phyloP scores from a whole-genome alignment of 2,329 filamentous ascomycete species.

The Colletotrichum sp. region DNA sequence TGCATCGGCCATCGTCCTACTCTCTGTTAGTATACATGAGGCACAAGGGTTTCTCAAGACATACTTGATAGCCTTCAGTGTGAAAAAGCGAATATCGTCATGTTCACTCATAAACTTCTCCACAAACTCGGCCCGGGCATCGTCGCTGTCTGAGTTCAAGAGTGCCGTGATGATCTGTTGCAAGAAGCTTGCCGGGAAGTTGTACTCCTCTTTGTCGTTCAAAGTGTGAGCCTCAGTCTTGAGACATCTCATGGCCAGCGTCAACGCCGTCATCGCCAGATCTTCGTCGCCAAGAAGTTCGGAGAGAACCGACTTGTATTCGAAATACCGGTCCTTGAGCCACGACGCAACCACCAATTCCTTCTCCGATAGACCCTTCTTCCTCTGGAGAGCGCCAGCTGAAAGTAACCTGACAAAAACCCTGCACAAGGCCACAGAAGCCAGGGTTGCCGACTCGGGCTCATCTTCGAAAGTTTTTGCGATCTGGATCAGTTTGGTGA shows the following conservation, averaged over 20 bases:
- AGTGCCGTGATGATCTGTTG: constrained; percentile 67
- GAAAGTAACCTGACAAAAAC: constrained; percentile 84
- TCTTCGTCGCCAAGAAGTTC: constrained; percentile 66
- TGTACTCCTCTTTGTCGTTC: constrained; percentile 65
- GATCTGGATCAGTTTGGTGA: constrained; percentile 70
- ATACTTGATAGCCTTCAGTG: constrained; percentile 76
- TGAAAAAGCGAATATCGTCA: constrained; percentile 85
- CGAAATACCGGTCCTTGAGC: constrained; percentile 76
- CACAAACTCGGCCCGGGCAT: constrained; percentile 73
- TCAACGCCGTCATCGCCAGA: constrained; percentile 74
- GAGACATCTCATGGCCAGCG: constrained; percentile 81
- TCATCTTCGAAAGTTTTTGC: constrained; percentile 53
- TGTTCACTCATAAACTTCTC: constrained; percentile 80
- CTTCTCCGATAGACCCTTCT: constrained; percentile 71
- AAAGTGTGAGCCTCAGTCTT: constrained; percentile 77
- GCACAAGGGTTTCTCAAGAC: constrained; percentile 33
- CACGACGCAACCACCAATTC: constrained; percentile 78
- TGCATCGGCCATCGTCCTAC: constrained; percentile 35
- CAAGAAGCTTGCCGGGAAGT: constrained; percentile 74
- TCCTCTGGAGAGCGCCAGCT: constrained; percentile 71
- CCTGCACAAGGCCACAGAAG: constrained; percentile 82
- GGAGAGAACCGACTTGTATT: constrained; percentile 71
- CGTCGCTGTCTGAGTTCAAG: constrained; percentile 61
- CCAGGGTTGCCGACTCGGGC: constrained; percentile 65
- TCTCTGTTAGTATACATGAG: constrained; percentile 4